A percentile compares a stretch with the other conserved stretches of the same genome.
Conservation (phyloP, 768 basidiomycete genomes). For the Lanmaoa pseudosensibilis region DNA sequence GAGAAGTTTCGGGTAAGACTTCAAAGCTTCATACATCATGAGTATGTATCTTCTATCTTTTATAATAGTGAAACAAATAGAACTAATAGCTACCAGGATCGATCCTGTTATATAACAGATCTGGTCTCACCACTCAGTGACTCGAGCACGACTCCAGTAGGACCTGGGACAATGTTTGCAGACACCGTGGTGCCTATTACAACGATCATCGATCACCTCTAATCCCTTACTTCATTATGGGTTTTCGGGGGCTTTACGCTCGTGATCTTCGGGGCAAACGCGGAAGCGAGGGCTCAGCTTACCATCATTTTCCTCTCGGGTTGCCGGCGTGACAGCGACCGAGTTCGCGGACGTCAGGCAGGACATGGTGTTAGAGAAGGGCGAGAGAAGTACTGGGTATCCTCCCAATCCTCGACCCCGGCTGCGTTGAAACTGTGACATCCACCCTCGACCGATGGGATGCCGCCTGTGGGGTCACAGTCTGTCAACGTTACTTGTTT, state of each 20-base stretch:
- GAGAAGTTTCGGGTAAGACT: neutral
- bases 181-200: neutral
- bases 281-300: neutral
- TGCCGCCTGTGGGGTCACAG: too few species aligned
- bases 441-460: too few species aligned
- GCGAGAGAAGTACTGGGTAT: too few species aligned
- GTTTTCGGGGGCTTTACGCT: too few species aligned
- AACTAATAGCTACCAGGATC: neutral
- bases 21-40: neutral
- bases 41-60: neutral
- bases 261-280: neutral
- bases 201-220: neutral
- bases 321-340: too few species aligned
- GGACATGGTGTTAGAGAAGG: too few species aligned
- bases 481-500: too few species aligned
- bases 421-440: neutral
- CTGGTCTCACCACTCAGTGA: neutral
- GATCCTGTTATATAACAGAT: neutral
- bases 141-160: neutral
- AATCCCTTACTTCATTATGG: too few species aligned
- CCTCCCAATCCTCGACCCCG: neutral
- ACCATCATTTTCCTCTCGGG: neutral
- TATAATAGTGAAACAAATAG: neutral
- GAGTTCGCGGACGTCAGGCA: neutral
- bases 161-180: neutral